Conservation (phyloP, 192 early-diverging fungal species). For the Jimgerdemannia flammicorona region DNA sequence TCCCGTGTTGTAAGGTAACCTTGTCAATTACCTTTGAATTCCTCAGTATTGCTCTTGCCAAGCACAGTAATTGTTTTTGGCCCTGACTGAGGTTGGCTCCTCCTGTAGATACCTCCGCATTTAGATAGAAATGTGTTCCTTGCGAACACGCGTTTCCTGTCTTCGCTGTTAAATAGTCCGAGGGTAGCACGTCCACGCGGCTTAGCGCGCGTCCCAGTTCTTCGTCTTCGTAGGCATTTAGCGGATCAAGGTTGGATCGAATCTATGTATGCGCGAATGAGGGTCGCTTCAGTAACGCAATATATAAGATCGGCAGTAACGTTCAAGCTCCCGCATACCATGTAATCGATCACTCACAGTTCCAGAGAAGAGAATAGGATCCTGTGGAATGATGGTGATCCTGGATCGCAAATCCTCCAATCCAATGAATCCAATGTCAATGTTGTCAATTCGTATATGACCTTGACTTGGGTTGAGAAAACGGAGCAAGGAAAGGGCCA, state of each 20-base stretch:
- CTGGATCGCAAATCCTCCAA: slow-evolving; percentile 44
- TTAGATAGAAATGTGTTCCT: too few relatives aligned
- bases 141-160: slow-evolving; percentile 19
- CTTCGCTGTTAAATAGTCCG: slow-evolving; percentile 52
- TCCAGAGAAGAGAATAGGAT: slow-evolving; percentile 72
- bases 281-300: too few relatives aligned
- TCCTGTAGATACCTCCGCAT: slow-evolving; percentile 41
- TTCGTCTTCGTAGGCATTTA: slow-evolving; percentile 70
- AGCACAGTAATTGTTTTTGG: slow-evolving; percentile 79
- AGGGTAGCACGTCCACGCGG: slow-evolving; percentile 35
- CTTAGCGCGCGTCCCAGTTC: slow-evolving; percentile 71
- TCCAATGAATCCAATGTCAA: slow-evolving; percentile 53
- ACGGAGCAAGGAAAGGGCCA: slow-evolving; percentile 53
- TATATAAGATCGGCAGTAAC: too few relatives aligned
- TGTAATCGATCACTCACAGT: slow-evolving; percentile 16
- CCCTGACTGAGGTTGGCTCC: slow-evolving; percentile 79
- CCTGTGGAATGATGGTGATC: slow-evolving; percentile 70
- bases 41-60: slow-evolving; percentile 69
- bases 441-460: slow-evolving; percentile 43
- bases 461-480: slow-evolving; percentile 50
- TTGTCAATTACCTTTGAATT: slow-evolving; percentile 29
- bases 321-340: too few relatives aligned
- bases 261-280: neutral
- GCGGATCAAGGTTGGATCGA: slow-evolving; percentile 82
- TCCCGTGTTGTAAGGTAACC: neutral